A percentile compares a stretch with the other conserved stretches of the same genome.
phyloP scores from a whole-genome alignment of 805 yeast species.

The Kuraishia floccosa region DNA sequence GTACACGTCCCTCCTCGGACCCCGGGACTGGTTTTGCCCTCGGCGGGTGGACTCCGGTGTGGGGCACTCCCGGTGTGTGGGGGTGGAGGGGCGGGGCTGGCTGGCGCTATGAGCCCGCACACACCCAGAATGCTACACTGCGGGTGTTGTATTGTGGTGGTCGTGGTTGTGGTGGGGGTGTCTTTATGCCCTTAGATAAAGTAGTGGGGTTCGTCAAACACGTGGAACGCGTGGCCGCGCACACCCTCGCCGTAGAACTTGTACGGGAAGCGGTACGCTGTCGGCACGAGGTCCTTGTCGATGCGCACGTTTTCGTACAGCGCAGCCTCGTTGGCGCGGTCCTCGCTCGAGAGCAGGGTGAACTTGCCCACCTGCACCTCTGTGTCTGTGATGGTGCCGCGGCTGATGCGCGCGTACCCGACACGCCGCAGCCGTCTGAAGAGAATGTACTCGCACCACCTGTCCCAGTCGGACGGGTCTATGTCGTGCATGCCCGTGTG shows the following conservation, averaged over 20 bases:
- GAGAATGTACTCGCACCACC: conserved; percentile 97
- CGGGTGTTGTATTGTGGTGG: neutral
- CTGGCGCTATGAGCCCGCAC: too few species aligned
- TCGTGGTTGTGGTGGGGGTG: neutral
- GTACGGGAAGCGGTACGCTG: conserved; percentile 63
- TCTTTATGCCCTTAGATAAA: conserved; percentile 21
- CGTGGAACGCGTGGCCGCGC: conserved; percentile 89
- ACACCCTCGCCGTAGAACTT: conserved; percentile 84
- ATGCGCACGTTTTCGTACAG: conserved; percentile 31
- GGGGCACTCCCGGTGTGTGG: too few species aligned
- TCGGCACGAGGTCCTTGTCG: conserved; percentile 43
- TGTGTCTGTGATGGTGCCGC: conserved; percentile 93
- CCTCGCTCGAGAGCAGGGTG: conserved; percentile 31
- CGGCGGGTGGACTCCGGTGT: too few species aligned
- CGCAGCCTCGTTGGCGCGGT: conserved; percentile 16
- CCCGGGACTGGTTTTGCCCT: too few species aligned
- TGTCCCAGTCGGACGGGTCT: conserved; percentile 87
- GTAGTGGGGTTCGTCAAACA: conserved; percentile 88
- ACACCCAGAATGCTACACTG: neutral
- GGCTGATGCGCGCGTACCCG: conserved; percentile 88
- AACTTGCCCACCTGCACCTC: conserved; percentile 95
- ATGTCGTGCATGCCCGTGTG: conserved; percentile 84
- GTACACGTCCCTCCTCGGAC: too few species aligned
- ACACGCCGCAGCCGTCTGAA: conserved; percentile 79
- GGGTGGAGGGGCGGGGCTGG: too few species aligned